Evolutionary conservation across 1,139 yeast genomes (phyloP).

Genomic region (Candida buenavistaensis): DNA sequence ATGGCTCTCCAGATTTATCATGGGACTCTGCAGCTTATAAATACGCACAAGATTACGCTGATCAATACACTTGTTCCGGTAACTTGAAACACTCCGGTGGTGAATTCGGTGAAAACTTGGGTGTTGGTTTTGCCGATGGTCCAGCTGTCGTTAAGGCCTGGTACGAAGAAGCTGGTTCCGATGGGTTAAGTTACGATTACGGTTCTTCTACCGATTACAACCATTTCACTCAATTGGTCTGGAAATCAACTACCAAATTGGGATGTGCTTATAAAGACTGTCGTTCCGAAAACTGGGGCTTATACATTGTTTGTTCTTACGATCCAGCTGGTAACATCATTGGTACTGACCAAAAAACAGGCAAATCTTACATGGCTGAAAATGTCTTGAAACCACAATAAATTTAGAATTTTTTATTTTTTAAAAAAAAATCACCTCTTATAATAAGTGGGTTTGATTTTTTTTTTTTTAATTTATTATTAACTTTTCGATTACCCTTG

Average conservation of each 20-base stretch:
- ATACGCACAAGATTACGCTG: slow-evolving; percentile 72
- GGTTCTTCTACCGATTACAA: slow-evolving; percentile 17
- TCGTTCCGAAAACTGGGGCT: slow-evolving; percentile 45
- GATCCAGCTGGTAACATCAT: slow-evolving; percentile 51
- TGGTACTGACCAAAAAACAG: slow-evolving; percentile 6
- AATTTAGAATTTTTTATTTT: not conserved
- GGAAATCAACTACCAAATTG: slow-evolving; percentile 67
- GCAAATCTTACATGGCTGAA: slow-evolving; percentile 7
- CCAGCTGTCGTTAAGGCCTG: slow-evolving; percentile 70
- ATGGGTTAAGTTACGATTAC: slow-evolving; percentile 55
- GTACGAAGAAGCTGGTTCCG: slow-evolving; percentile 57
- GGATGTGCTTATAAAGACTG: slow-evolving; percentile 75
- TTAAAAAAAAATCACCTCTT: slow-evolving; percentile 2
- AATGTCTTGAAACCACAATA: slow-evolving; percentile 4
- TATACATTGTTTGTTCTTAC: slow-evolving; percentile 54
- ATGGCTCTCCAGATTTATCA: slow-evolving; percentile 55
- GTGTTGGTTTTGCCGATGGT: slow-evolving; percentile 64
- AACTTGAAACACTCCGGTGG: slow-evolving; percentile 75
- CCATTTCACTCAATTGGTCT: slow-evolving; percentile 85
- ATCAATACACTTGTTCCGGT: slow-evolving; percentile 69
- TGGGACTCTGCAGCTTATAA: slow-evolving; percentile 67
- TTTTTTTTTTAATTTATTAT: slow-evolving; percentile 1
- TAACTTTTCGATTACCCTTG: not conserved
- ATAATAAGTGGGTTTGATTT: slow-evolving; percentile 4
- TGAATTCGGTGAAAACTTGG: slow-evolving; percentile 83